A percentile compares a stretch with the other conserved stretches of the same genome.
Conservation (phyloP, 2,329 filamentous ascomycete species). For the Aspergillus luchuensis region DNA sequence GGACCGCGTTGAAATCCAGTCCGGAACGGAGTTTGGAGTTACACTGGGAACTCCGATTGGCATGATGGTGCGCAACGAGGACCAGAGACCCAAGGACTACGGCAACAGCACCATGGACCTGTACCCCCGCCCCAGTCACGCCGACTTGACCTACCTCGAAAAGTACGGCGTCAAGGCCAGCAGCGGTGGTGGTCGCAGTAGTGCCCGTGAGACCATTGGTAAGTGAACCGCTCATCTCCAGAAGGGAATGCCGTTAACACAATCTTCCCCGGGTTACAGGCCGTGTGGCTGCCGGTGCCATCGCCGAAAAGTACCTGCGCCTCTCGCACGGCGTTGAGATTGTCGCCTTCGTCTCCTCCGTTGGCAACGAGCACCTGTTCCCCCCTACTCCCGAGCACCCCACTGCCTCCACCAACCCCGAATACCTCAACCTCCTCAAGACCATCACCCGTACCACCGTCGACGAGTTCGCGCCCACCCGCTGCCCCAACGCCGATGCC, state of each 20-base stretch:
- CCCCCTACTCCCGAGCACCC: constrained; percentile 69
- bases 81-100: constrained; percentile 91
- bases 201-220: constrained; percentile 93
- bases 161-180: constrained; percentile 95
- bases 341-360: constrained; percentile 83
- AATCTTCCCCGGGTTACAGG: constrained; percentile 42
- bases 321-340: constrained; percentile 85
- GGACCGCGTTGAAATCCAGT: constrained; percentile 88
- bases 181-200: constrained; percentile 85
- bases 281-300: constrained; percentile 85
- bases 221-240: constrained; percentile 18
- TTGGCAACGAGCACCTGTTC: constrained; percentile 78
- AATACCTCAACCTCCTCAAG: constrained; percentile 73
- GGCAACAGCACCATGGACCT: constrained; percentile 84
- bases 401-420: constrained; percentile 71
- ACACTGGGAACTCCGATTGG: constrained; percentile 90
- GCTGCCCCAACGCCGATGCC: constrained; percentile 73
- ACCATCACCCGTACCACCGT: constrained; percentile 74
- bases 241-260: not conserved
- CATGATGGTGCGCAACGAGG: constrained; percentile 85
- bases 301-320: constrained; percentile 88
- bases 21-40: constrained; percentile 84
- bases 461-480: constrained; percentile 80
- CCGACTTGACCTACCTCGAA: constrained; percentile 95
- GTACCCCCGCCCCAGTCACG: constrained; percentile 88